phyloP scores from a whole-genome alignment of 805 yeast species.

The Candida wancherniae region DNA sequence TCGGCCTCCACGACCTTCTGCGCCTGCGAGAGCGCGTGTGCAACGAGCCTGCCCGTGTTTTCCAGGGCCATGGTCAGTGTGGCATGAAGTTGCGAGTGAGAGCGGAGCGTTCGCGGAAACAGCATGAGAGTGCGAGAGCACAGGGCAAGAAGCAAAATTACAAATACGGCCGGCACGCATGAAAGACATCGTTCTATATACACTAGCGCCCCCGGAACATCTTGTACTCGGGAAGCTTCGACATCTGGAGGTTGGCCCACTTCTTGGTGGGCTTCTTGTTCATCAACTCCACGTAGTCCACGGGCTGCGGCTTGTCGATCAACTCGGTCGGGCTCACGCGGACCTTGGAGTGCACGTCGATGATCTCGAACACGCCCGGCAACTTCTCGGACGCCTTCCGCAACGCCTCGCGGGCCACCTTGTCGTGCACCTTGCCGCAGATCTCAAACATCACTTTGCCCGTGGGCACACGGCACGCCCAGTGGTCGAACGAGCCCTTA shows the following conservation, averaged over 20 bases:
- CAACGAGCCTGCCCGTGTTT: conserved; percentile 26
- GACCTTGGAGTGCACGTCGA: conserved; percentile 56
- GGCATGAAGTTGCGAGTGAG: not conserved
- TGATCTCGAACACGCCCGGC: conserved; percentile 89
- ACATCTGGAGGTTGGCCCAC: conserved; percentile 49
- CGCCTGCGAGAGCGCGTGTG: conserved; percentile 26
- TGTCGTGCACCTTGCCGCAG: conserved; percentile 75
- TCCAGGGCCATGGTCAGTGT: conserved; percentile 17
- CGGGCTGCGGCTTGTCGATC: conserved; percentile 40
- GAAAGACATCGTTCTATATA: not conserved
- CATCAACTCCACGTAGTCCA: conserved; percentile 52
- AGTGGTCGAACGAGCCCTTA: conserved; percentile 94
- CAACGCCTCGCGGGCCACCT: conserved; percentile 83
- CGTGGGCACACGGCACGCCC: conserved; percentile 95
- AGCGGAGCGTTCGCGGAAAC: not conserved
- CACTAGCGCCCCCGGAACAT: conserved; percentile 57
- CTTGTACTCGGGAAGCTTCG: conserved; percentile 48
- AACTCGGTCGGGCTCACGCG: conserved; percentile 67
- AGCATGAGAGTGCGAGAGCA: no score
- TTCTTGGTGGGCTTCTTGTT: conserved; percentile 61
- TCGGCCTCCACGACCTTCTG: conserved; percentile 36
- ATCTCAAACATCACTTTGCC: conserved; percentile 91
- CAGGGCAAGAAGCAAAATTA: no score
- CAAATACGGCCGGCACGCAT: no score
- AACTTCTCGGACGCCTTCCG: conserved; percentile 87